Base-by-base conservation (phyloP, 345 rosid species). In the Corchorus capsularis region DNA sequence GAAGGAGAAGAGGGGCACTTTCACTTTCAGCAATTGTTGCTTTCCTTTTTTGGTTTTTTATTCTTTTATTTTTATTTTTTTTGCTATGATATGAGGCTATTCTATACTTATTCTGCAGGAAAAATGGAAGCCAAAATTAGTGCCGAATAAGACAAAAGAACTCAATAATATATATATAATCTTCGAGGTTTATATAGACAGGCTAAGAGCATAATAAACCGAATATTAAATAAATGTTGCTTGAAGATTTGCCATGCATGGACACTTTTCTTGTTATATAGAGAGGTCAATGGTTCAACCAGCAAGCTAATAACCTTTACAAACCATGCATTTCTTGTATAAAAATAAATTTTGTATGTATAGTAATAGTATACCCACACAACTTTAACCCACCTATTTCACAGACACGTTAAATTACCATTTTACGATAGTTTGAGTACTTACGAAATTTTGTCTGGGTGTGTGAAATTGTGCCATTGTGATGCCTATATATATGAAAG, bases 211-310 rank as follows among this genome's bases (percentile, higher is more conserved):
- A 53, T 53, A 16, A 6, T 53, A 53, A 53, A 53, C 17, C 17
- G 20, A 53, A 53, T 15, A 53, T 53, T 4, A n/a, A n/a, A 17
- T 3, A 50, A 50, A 12, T 50, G 14, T 50, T 50, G 54, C 4
- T 53, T 7, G 2, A 6, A 12, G 2, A n/a, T 55, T 6, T n/a
- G 19, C 8, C 94, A 39, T 2, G 41, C 94, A 39, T 27, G 43
- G 43, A 3, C 43, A 39, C 43, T 39, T 39, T 39, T 39, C 43
- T 39, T 39, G 43, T 39, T 39, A 27, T 39, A 27, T 27, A 27
- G 27, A 27, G 27, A 27, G 27, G 27, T 27, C 27, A 27, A 27
- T 27, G 27, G 27, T 27, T 27, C 27, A 27, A 27, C 27, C 27
- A n/a, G n/a, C n/a, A 0, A 27, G 27, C 27, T 27, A 27, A 27